Evolutionary conservation across 2,329 filamentous ascomycete species (phyloP), one percentile per base, ranked within the genome.

Genomic region (Diaporthe citri): DNA sequence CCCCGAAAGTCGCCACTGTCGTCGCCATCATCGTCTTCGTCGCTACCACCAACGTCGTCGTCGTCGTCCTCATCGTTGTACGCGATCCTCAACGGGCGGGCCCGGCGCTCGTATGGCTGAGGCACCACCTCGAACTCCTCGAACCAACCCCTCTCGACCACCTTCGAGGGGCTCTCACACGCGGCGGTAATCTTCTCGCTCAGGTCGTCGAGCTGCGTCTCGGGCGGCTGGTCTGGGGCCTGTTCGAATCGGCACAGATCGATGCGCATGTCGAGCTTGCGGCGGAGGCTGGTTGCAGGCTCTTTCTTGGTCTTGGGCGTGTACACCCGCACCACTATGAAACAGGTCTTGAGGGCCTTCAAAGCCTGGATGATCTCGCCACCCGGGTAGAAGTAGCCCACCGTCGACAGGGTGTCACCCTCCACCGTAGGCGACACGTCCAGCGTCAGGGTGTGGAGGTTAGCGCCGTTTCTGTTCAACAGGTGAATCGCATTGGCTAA

Each of bases 361-460:
- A 82, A 75, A 1, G 76, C 76, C 12, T 71, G 66, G 25, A 77
- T 51, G 10, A 78, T 56, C 0, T 55, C 31, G 0, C 71, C 46
- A 28, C 51, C 56, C 17, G 66, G 34, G 34, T 52, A 74, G 67
- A 64, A 76, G 39, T 76, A 77, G 5, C 52, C 31, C 9, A 43
- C 48, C 13, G 20, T 71, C 41, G 5, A 71, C 51, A 13, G 62
- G 8, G 62, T 43, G 12, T 72, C 25, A 8, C 34, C 59, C 60
- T 70, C 20, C 22, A 73, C n/a, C 7, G 6, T 12, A 81, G 81
- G 62, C 28, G 74, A 74, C 13, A 89, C 78, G 46, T 86, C 82
- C 62, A 89, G 80, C 4, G 82, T 85, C 34, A 90, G 78, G 1
- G 83, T 87, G 73, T 85, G 81, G 4, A 89, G 79, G 62, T 80